Percentiles rank a stretch among this genome's conserved stretches.
Conservation (phyloP, 305 asterid genomes). For the Fraxinus sp. region DNA sequence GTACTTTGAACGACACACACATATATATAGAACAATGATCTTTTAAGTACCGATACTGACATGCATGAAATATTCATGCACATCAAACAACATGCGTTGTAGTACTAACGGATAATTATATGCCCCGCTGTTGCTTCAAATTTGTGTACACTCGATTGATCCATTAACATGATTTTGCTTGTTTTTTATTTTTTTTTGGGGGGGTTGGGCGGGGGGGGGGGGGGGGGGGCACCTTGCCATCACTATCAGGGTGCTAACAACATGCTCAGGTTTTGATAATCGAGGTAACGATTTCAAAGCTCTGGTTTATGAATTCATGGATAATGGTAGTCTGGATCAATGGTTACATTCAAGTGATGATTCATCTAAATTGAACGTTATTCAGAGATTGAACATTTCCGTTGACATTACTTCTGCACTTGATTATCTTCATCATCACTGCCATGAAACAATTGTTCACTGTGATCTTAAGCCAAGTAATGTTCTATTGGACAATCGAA, state of each 20-base stretch:
- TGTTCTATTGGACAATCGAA: conserved; percentile 20
- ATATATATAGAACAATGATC: not conserved
- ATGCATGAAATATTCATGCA: conserved; percentile 27
- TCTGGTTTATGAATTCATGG: conserved; percentile 34
- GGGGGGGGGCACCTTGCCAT: too few species aligned
- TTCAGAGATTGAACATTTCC: conserved; percentile 24
- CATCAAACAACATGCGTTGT: conserved; percentile 31
- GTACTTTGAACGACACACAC: not conserved
- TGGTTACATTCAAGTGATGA: conserved; percentile 23
- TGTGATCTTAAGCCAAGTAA: conserved; percentile 31
- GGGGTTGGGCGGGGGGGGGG: not conserved
- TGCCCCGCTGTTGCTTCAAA: not conserved
- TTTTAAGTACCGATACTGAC: too few species aligned
- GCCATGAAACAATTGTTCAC: conserved; percentile 20
- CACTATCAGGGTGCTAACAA: conserved; percentile 16
- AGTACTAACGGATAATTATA: not conserved
- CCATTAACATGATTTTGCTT: not conserved
- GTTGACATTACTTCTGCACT: conserved; percentile 29
- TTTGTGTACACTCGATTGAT: not conserved
- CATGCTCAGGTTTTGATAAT: conserved; percentile 21
- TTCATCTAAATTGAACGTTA: not conserved
- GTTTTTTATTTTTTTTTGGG: not conserved
- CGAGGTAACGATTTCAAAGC: conserved; percentile 32
- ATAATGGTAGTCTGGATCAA: conserved; percentile 29
- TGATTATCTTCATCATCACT: conserved; percentile 29